Conservation (phyloP, 345 rosid species). For the Salix brachista region DNA sequence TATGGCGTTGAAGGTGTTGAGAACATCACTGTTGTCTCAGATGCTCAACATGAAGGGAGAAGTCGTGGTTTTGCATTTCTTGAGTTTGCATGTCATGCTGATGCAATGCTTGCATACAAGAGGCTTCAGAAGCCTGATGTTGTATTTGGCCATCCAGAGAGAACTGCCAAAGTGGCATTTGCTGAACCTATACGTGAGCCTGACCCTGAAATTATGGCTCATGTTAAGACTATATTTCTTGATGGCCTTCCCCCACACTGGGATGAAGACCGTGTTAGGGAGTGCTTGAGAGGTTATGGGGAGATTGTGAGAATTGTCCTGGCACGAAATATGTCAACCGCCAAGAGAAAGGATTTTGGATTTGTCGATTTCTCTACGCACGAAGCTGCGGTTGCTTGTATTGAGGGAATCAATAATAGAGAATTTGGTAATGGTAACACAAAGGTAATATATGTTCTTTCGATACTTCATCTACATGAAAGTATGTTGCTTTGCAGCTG, state of each 20-base stretch:
- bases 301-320: conserved; percentile 44
- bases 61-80: conserved; percentile 73
- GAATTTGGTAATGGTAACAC: conserved; percentile 36
- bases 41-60: conserved; percentile 55
- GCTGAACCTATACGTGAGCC: conserved; percentile 63
- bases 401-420: conserved; percentile 43
- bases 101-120: conserved; percentile 61
- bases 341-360: conserved; percentile 63
- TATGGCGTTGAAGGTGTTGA: conserved; percentile 52
- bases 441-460: conserved; percentile 34
- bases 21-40: conserved; percentile 51
- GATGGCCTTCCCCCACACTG: conserved; percentile 62
- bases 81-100: conserved; percentile 56
- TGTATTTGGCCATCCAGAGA: conserved; percentile 57
- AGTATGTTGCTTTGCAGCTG: not conserved
- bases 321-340: conserved; percentile 60
- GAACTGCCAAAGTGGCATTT: conserved; percentile 71
- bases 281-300: conserved; percentile 38
- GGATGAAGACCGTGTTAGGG: conserved; percentile 53
- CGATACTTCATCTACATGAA: conserved; percentile 1
- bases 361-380: conserved; percentile 57
- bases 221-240: conserved; percentile 58
- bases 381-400: conserved; percentile 51
- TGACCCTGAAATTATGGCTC: conserved; percentile 63
- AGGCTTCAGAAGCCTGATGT: conserved; percentile 68